Percentiles rank a stretch among this genome's conserved stretches.
These are phyloP conservation scores for Xylaria sp. DNA, from an alignment of 2,329 filamentous ascomycete species.

Conservation along the genomic window DNA sequence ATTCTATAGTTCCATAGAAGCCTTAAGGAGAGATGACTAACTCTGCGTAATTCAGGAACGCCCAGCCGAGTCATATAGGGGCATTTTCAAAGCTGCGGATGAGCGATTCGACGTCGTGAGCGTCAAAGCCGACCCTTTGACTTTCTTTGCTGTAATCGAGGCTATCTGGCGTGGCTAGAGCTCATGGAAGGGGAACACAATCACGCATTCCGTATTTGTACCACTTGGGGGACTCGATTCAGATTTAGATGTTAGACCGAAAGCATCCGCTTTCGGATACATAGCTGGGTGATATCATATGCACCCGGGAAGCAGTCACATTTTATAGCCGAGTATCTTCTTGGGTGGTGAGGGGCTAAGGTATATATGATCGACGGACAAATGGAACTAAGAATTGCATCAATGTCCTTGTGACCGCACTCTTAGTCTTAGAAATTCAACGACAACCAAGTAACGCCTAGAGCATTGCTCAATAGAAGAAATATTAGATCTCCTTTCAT, in stretches of 20 bases:
- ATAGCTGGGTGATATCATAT: not conserved
- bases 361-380: not conserved
- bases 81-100: constrained; percentile 59
- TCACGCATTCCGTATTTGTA: not conserved
- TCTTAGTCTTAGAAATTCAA: too few relatives aligned
- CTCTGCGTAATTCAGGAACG: constrained; percentile 51
- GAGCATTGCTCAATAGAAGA: not conserved
- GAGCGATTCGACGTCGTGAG: constrained; percentile 57
- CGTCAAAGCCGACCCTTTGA: constrained; percentile 52
- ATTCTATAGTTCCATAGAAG: not conserved
- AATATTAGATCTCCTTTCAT: not conserved
- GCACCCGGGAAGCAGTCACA: not conserved
- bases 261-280: not conserved
- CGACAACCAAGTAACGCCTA: not conserved
- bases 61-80: constrained; percentile 58
- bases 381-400: not conserved
- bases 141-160: constrained; percentile 54
- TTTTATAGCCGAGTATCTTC: not conserved
- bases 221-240: too few relatives aligned
- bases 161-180: constrained; percentile 51
- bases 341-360: not conserved
- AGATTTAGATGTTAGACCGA: not conserved
- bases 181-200: too few relatives aligned
- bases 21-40: not conserved
- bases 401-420: not conserved